These are phyloP conservation scores for Candolleomyces eurysporus DNA, from an alignment of 768 basidiomycete species.

Conservation along the genomic window DNA sequence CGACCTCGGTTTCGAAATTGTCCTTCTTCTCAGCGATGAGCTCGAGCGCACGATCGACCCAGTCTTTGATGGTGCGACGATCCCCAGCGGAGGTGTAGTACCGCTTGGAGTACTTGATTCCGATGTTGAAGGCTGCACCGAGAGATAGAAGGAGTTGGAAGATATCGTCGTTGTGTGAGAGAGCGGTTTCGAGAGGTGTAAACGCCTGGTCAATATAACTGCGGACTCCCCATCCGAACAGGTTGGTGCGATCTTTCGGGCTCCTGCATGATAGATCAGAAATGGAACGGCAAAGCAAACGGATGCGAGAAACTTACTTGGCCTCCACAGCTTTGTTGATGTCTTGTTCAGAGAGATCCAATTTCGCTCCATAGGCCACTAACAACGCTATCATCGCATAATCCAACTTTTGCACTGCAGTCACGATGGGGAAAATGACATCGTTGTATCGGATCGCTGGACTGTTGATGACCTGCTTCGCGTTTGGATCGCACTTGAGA, in stretches of 20 bases:
- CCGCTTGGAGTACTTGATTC: slow-evolving; percentile 22
- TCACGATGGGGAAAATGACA: slow-evolving; percentile 34
- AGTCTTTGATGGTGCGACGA: slow-evolving; percentile 34
- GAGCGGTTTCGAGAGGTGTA: slow-evolving; percentile 36
- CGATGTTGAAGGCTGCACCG: slow-evolving; percentile 34
- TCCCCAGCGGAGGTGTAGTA: slow-evolving; percentile 15
- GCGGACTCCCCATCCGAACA: slow-evolving; percentile 21
- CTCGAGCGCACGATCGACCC: slow-evolving; percentile 32
- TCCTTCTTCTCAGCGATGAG: slow-evolving; percentile 20
- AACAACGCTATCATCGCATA: slow-evolving; percentile 36
- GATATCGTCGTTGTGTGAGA: slow-evolving; percentile 35
- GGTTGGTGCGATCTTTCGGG: slow-evolving; percentile 15
- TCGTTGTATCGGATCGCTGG: slow-evolving; percentile 26
- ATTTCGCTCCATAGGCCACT: slow-evolving; percentile 41
- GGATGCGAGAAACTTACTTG: slow-evolving; percentile 23
- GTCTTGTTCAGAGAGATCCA: slow-evolving; percentile 33
- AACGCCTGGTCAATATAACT: slow-evolving; percentile 25
- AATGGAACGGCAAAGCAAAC: background rate
- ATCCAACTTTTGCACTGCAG: slow-evolving; percentile 30
- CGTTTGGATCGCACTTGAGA: slow-evolving; percentile 40
- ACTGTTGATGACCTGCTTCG: slow-evolving; percentile 35
- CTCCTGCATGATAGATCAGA: slow-evolving; percentile 1
- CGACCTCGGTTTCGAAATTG: slow-evolving; percentile 14
- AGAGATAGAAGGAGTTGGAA: slow-evolving; percentile 36
- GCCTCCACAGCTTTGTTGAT: slow-evolving; percentile 31